Conservation (phyloP, 2,329 filamentous ascomycete species). For the Grosmannia huntii region DNA sequence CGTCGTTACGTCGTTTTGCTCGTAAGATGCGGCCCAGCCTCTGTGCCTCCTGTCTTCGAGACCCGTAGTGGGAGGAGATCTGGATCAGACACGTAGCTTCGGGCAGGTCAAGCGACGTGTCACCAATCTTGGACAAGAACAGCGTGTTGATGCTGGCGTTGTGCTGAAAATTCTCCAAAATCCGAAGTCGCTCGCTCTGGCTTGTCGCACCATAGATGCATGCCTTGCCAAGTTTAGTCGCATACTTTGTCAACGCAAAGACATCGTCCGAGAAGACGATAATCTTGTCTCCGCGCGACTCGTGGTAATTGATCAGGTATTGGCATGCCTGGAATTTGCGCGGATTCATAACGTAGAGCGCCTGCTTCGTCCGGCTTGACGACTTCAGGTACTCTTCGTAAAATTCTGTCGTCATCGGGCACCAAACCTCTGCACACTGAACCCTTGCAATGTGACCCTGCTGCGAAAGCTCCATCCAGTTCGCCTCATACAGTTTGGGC, state of each 20-base stretch:
- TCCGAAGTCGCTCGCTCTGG: slow-evolving; percentile 72
- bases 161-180: slow-evolving; percentile 90
- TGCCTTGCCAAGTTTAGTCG: slow-evolving; percentile 69
- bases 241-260: slow-evolving; percentile 79
- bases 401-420: slow-evolving; percentile 97
- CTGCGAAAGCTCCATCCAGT: slow-evolving; percentile 97
- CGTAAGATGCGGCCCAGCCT: slow-evolving; percentile 83
- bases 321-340: slow-evolving; percentile 95
- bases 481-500: slow-evolving; percentile 93
- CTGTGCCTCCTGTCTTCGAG: slow-evolving; percentile 90
- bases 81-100: slow-evolving; percentile 96
- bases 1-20: slow-evolving; percentile 90
- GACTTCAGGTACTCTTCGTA: slow-evolving; percentile 73
- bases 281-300: slow-evolving; percentile 88
- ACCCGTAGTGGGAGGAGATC: slow-evolving; percentile 95
- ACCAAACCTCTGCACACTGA: slow-evolving; percentile 98
- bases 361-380: slow-evolving; percentile 19
- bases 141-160: slow-evolving; percentile 84
- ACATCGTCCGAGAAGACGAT: slow-evolving; percentile 98
- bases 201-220: slow-evolving; percentile 86
- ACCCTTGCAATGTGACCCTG: slow-evolving; percentile 95
- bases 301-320: slow-evolving; percentile 96
- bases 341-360: slow-evolving; percentile 92
- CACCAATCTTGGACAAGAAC: slow-evolving; percentile 93
- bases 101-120: slow-evolving; percentile 92